Evolutionary conservation across 1,284 basidiomycete species (phyloP), one percentile per base, ranked within the genome.

Genomic region (Boletus sp.): DNA sequence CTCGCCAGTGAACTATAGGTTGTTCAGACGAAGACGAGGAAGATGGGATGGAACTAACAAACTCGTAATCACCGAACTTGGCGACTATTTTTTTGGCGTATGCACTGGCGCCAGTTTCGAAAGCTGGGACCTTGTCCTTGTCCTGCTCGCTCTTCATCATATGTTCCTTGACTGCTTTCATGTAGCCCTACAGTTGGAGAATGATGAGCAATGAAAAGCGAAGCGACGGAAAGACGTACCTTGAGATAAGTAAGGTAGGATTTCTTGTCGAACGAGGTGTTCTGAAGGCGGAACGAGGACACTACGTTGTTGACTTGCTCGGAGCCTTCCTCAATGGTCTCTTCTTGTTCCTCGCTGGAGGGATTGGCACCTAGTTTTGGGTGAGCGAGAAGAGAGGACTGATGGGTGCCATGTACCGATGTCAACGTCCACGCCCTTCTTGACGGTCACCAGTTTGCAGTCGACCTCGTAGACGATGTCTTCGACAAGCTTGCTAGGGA

Each of bases 191-290:
- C 16, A 55, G 37, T 58, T 1, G 67, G 67, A 78, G 79, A 35
- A 80, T 14, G 11, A 56, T 71, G 23, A 62, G 64, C 33, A 37
- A 43, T 7, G 28, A 27, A 9, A 27, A 7, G 6, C 8, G 4
- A 21, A 28, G 27, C 19, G 7, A 52, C 30, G 28, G 49, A 19
- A 30, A 46, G 30, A 52, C 14, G 23, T 53, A 88, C 94, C 86
- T 98, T 99, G 74, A 99, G 87, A 79, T 97, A 90, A 48, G 83
- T 78, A 52, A 95, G 80, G 81, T 86, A 99, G 44, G 80, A 77
- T 80, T 98, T 98, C 81, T 98, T 99, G 82, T 98, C 95, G 78
- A 97, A 99, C 11, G 72, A 44, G 33, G 94, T 97, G 43, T 77
- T 52, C 74, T 93, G 87, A 64, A 99, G 90, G 72, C 95, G 91